Base-by-base conservation (phyloP, 306 rosid species). In the Lathyrus sativus region DNA sequence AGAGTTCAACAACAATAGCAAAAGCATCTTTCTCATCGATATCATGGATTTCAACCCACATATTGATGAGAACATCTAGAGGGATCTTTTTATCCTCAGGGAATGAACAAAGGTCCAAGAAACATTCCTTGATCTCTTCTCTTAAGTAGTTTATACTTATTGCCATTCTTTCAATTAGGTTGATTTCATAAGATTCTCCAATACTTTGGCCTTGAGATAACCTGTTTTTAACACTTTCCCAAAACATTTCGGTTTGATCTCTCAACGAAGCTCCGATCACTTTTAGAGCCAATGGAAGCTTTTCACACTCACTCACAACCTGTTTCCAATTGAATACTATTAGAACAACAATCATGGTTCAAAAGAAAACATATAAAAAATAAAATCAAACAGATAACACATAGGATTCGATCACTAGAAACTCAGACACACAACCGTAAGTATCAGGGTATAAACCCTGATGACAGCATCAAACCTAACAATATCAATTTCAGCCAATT, bases 281-380 rank as follows among this genome's bases (percentile, higher is more conserved):
- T 82, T 92, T 92, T 2, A 92, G 96, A 38, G 98, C 98, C 56
- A 92, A 62, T 0, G 98, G 98, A 76, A 92, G 96, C 54, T 91
- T 79, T 78, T 85, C 86, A 71, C 98, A 92, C 82, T 92, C 96
- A 12, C 67, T 77, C 80, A 85, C 93, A 75, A 88, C 82, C 98
- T 89, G 51, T 68, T 62, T 69, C 29, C 11, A 31, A 19, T 76
- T 13, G 17, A 17, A 60, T 53, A 51, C 15, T 17, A 3, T 51
- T 9, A 51, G 58, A 51, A 51, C 31, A 51, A 0, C 28, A 2
- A 19, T 51, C 31, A 10, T 3, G n/a, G 33, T 51, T 51, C 7
- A 51, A 51, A 51, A 51, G 57, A 50, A 51, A 51, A 51, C 12
- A 50, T 26, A 50, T 18, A 18, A 10, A 7, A 48, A 48, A 3